Evolutionary conservation across 2,329 filamentous ascomycete genomes (phyloP).

Genomic region (Aspergillus nomiae): DNA sequence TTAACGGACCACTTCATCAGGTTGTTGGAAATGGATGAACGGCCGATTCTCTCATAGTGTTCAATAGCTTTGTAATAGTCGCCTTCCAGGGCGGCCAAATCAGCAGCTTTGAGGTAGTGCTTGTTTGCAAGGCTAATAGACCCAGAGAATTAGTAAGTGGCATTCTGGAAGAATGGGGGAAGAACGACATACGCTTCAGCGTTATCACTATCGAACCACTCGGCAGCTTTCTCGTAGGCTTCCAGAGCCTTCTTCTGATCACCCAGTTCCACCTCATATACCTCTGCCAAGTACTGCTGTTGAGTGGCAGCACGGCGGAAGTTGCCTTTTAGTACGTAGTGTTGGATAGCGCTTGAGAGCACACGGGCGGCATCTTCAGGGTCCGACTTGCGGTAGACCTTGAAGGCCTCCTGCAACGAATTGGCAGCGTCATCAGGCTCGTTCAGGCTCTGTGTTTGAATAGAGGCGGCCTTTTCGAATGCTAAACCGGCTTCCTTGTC

Average conservation of each 20-base stretch:
- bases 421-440: conserved; percentile 93
- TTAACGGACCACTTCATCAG: conserved; percentile 93
- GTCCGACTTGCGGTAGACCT: conserved; percentile 85
- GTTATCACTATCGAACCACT: conserved; percentile 87
- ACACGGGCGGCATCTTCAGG: conserved; percentile 81
- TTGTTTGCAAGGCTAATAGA: conserved; percentile 78
- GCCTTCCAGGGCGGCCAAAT: conserved; percentile 76
- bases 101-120: conserved; percentile 87
- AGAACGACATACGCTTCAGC: conserved; percentile 65
- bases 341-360: conserved; percentile 75
- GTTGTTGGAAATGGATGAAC: conserved; percentile 79
- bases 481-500: conserved; percentile 83
- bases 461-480: conserved; percentile 81
- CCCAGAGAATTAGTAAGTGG: background rate
- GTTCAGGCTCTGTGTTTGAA: conserved; percentile 79
- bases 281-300: conserved; percentile 83
- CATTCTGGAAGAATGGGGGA: background rate
- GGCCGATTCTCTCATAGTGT: conserved; percentile 81
- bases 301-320: conserved; percentile 87
- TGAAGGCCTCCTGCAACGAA: conserved; percentile 86
- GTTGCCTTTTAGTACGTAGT: conserved; percentile 88
- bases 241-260: conserved; percentile 78
- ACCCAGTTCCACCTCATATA: conserved; percentile 79
- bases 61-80: conserved; percentile 85
- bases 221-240: conserved; percentile 80